These are phyloP conservation scores for Exophiala lecanii-corni DNA, from an alignment of 2,329 filamentous ascomycete genomes.

Conservation along the genomic window DNA sequence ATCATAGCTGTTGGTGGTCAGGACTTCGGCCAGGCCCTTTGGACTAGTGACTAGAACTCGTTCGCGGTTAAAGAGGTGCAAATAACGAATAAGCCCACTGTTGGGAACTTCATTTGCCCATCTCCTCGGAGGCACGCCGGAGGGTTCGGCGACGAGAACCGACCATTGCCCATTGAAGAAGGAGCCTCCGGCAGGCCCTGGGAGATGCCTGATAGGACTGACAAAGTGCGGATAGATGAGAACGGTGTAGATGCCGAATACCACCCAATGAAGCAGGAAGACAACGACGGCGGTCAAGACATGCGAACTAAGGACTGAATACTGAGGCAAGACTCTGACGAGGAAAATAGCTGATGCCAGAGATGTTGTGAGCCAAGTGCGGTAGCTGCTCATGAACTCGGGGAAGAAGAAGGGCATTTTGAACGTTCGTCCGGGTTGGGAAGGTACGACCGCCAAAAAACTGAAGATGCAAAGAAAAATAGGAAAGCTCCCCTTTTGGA, in stretches of 20 bases:
- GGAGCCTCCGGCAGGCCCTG: constrained; percentile 45
- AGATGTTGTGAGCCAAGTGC: constrained; percentile 21
- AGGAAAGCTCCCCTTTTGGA: no score
- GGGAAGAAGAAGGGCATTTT: constrained; percentile 41
- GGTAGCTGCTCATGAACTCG: constrained; percentile 16
- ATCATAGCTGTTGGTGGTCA: constrained; percentile 65
- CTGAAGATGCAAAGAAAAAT: no score
- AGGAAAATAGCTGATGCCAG: constrained; percentile 17
- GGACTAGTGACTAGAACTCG: constrained; percentile 58
- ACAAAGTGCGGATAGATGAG: constrained; percentile 56
- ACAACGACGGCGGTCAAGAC: constrained; percentile 25
- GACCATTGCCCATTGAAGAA: constrained; percentile 44
- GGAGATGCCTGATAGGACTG: constrained; percentile 55
- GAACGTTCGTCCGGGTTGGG: no score
- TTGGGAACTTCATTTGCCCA: constrained; percentile 61
- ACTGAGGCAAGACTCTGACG: constrained; percentile 27
- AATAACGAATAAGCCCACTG: constrained; percentile 65
- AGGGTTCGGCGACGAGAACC: constrained; percentile 35
- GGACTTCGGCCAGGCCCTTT: constrained; percentile 64
- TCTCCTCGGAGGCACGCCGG: constrained; percentile 35
- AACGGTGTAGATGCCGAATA: constrained; percentile 33
- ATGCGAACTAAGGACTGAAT: constrained; percentile 30
- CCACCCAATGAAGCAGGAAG: constrained; percentile 24
- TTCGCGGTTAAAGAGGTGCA: constrained; percentile 58
- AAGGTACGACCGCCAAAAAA: no score